These are phyloP conservation scores for Candida piceae DNA, from an alignment of 805 yeast genomes.

Conservation along the genomic window DNA sequence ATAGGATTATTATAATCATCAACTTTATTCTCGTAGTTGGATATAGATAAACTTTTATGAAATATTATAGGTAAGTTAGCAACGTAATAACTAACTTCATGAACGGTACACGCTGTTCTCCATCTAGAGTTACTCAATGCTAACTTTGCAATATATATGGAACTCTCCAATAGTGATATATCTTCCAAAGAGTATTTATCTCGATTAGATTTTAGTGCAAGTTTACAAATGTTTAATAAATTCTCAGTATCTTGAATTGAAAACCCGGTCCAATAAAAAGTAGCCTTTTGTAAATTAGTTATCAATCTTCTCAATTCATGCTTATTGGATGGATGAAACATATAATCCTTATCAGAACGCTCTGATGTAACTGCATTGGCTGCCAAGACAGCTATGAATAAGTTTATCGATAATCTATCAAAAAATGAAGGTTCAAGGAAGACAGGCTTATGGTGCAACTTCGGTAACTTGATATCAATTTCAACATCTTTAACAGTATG, in stretches of 20 bases:
- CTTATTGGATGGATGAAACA: slow-evolving; percentile 61
- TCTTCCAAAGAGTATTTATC: slow-evolving; percentile 36
- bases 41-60: slow-evolving; percentile 39
- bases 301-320: slow-evolving; percentile 51
- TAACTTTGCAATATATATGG: slow-evolving; percentile 39
- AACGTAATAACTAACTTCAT: slow-evolving; percentile 61
- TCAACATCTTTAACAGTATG: slow-evolving; percentile 53
- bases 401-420: slow-evolving; percentile 55
- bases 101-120: slow-evolving; percentile 53
- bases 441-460: slow-evolving; percentile 52
- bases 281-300: slow-evolving; percentile 57
- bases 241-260: slow-evolving; percentile 51
- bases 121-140: slow-evolving; percentile 52
- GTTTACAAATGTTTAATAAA: slow-evolving; percentile 43
- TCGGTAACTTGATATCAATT: slow-evolving; percentile 51
- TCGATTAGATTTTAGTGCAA: slow-evolving; percentile 34
- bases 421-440: slow-evolving; percentile 58
- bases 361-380: slow-evolving; percentile 73
- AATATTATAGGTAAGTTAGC: slow-evolving; percentile 39
- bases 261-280: slow-evolving; percentile 76
- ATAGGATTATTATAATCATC: slow-evolving; percentile 48
- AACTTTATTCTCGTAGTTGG: slow-evolving; percentile 29
- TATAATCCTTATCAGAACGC: slow-evolving; percentile 59
- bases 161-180: slow-evolving; percentile 33
- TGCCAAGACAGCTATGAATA: slow-evolving; percentile 63